These are phyloP conservation scores for Carex littledalei DNA, from an alignment of 176 grass and related monocot species.

Conservation along the genomic window DNA sequence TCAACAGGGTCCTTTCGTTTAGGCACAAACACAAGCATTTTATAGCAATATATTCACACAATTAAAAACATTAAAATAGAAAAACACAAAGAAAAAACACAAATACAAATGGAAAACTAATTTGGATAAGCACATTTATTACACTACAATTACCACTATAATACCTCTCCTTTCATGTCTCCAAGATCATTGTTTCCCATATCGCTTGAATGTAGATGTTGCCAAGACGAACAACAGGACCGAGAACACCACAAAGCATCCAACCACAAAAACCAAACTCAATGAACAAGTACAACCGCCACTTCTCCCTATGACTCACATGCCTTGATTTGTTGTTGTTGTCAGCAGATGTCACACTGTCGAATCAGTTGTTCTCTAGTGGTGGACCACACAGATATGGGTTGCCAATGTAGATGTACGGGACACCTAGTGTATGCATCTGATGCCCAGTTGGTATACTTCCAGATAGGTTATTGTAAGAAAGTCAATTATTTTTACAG, in stretches of 20 bases:
- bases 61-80: neutral
- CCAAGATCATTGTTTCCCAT: neutral
- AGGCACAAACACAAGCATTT: neutral
- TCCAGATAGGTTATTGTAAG: neutral
- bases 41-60: too few relatives aligned
- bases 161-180: neutral
- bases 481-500: neutral
- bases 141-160: neutral
- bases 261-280: neutral
- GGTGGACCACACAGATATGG: slow-evolving; percentile 33
- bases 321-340: neutral
- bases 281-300: neutral
- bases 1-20: neutral
- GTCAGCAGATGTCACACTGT: neutral
- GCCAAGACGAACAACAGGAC: neutral
- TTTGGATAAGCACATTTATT: neutral
- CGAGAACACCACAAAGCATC: neutral
- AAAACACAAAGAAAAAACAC: neutral
- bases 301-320: neutral
- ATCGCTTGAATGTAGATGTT: neutral
- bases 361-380: slow-evolving; percentile 9
- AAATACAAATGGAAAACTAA: neutral
- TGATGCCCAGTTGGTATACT: slow-evolving; percentile 21
- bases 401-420: slow-evolving; percentile 35
- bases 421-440: slow-evolving; percentile 8